phyloP scores from a whole-genome alignment of 192 early-diverging fungal genomes.

The Coemansia sp. region DNA sequence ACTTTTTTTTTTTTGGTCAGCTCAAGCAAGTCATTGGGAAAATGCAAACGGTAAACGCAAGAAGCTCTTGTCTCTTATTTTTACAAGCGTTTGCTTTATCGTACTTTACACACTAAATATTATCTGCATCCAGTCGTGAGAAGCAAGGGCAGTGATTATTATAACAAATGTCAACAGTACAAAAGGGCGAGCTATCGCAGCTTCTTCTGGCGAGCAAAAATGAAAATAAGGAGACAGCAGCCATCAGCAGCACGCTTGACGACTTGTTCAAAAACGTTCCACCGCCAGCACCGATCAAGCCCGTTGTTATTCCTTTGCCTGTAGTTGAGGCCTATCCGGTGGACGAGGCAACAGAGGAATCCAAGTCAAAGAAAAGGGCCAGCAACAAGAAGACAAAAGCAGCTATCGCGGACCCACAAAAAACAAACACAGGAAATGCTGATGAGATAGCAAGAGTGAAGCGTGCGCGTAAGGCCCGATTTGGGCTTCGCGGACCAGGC shows the following conservation, averaged over 20 bases:
- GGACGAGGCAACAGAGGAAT: not conserved
- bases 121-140: not conserved
- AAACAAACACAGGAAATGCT: not conserved
- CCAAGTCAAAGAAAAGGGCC: conserved; percentile 1
- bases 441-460: conserved; percentile 25
- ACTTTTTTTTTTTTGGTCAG: not conserved
- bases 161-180: not conserved
- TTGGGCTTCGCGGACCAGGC: conserved; percentile 11
- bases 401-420: not conserved
- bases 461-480: conserved; percentile 31
- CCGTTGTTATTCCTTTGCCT: conserved; percentile 5
- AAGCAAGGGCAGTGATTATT: not conserved
- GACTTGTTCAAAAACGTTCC: conserved; percentile 63
- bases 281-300: conserved; percentile 23
- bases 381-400: not conserved
- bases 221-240: conserved; percentile 7
- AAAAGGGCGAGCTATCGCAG: conserved; percentile 42
- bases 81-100: not conserved
- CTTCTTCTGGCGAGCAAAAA: conserved; percentile 35
- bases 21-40: too few relatives aligned
- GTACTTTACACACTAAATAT: not conserved
- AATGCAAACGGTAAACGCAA: not conserved
- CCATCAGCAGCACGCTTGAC: conserved; percentile 58
- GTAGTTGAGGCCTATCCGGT: not conserved
- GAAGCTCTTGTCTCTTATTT: too few relatives aligned